phyloP scores from a whole-genome alignment of 805 yeast species.

The Nadsonia fulvescens region DNA sequence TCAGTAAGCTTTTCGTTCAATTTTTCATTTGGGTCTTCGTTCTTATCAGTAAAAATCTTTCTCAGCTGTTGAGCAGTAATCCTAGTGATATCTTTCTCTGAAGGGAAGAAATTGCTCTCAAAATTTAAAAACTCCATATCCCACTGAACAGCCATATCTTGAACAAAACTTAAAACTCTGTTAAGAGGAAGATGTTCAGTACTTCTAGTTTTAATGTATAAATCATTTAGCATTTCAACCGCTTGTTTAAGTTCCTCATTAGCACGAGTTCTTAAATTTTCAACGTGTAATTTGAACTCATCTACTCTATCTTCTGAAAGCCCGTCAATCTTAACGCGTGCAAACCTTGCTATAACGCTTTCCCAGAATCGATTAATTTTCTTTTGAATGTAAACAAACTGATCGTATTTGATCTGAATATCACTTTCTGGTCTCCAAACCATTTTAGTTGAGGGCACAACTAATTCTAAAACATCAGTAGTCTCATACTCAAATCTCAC shows the following conservation, averaged over 20 bases:
- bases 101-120: conserved; percentile 63
- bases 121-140: conserved; percentile 67
- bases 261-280: too few relatives aligned
- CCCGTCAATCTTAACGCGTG: conserved; percentile 61
- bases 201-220: conserved; percentile 38
- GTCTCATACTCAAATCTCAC: conserved; percentile 61
- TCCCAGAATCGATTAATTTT: conserved; percentile 47
- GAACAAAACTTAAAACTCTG: conserved; percentile 47
- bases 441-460: conserved; percentile 55
- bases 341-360: conserved; percentile 51
- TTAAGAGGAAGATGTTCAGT: conserved; percentile 58
- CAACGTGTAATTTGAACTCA: conserved; percentile 54
- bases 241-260: conserved; percentile 38
- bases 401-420: conserved; percentile 47
- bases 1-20: conserved; percentile 4
- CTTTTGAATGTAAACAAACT: conserved; percentile 32
- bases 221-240: conserved; percentile 26
- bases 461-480: conserved; percentile 62
- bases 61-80: conserved; percentile 78
- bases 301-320: conserved; percentile 54
- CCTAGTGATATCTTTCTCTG: conserved; percentile 81
- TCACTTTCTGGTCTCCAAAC: conserved; percentile 58
- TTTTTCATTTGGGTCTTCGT: conserved; percentile 10
- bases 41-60: conserved; percentile 32
- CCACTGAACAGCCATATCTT: conserved; percentile 75